phyloP scores from a whole-genome alignment of 768 basidiomycete genomes.

The Ephemerocybe angulata region DNA sequence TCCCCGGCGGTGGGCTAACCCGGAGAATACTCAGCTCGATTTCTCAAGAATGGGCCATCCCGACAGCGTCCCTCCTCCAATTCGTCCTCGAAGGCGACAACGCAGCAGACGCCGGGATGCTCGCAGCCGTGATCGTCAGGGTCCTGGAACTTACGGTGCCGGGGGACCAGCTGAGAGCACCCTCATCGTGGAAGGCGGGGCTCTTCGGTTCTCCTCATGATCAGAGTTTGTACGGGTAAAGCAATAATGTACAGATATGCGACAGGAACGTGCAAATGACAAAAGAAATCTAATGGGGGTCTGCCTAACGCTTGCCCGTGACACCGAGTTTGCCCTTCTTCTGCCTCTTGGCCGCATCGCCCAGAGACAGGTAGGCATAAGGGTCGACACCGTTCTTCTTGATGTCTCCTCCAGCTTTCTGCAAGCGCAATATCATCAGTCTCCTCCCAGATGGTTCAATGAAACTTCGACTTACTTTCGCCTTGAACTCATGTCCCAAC shows the following conservation, averaged over 20 bases:
- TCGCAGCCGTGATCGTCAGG: constrained; percentile 53
- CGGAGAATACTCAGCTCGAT: constrained; percentile 61
- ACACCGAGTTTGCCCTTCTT: constrained; percentile 52
- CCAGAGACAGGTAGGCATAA: constrained; percentile 85
- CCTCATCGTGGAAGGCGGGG: constrained; percentile 62
- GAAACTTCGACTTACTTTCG: constrained; percentile 62
- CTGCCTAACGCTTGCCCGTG: constrained; percentile 54
- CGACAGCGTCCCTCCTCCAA: constrained; percentile 59
- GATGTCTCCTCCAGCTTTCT: constrained; percentile 95
- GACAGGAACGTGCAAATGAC: too few relatives aligned
- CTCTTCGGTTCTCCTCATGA: constrained; percentile 74
- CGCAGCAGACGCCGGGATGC: constrained; percentile 59
- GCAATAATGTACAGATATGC: constrained; percentile 8
- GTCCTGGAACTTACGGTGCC: constrained; percentile 37
- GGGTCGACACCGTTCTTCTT: constrained; percentile 87
- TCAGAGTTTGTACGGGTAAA: constrained; percentile 65
- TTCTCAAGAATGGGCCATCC: constrained; percentile 45
- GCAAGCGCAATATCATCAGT: constrained; percentile 15
- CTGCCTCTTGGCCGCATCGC: constrained; percentile 70
- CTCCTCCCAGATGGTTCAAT: constrained; percentile 2
- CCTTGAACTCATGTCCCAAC: constrained; percentile 89
- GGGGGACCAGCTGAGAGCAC: constrained; percentile 52
- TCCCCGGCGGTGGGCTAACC: constrained; percentile 76
- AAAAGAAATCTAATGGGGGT: constrained; percentile 9
- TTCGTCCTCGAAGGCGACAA: constrained; percentile 86